Conservation (phyloP, 2,329 filamentous ascomycete species). For the Boeremia lycopersici region DNA sequence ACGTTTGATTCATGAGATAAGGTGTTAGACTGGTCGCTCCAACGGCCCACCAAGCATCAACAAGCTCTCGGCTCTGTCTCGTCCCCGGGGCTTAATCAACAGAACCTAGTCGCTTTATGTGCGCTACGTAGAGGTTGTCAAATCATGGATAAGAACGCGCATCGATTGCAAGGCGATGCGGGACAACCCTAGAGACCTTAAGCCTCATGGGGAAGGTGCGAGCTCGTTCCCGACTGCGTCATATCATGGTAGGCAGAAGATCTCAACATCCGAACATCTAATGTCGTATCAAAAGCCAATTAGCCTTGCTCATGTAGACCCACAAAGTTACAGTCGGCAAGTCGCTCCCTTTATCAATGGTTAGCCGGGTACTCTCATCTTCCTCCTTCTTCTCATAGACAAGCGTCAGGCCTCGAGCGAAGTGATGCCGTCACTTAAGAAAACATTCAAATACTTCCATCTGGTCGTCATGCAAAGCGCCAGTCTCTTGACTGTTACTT, state of each 20-base stretch:
- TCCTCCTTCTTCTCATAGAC: conserved; percentile 26
- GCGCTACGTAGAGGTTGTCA: neutral
- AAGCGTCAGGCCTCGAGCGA: conserved; percentile 18
- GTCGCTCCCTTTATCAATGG: neutral
- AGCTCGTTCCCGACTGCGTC: neutral
- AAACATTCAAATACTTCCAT: conserved; percentile 27
- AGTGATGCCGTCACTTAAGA: conserved; percentile 17
- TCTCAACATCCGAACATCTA: neutral
- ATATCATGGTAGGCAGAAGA: conserved; percentile 5
- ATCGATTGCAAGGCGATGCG: neutral
- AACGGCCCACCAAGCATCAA: neutral
- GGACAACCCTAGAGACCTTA: neutral
- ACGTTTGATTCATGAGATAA: no score
- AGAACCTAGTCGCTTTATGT: neutral
- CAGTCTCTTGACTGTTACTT: conserved; percentile 8
- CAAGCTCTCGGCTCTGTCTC: conserved; percentile 9
- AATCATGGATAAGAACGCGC: conserved; percentile 1
- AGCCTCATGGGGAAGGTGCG: conserved; percentile 13
- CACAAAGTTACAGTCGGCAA: neutral
- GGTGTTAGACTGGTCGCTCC: neutral
- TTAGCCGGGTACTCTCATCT: neutral
- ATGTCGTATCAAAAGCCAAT: conserved; percentile 5
- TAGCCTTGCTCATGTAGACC: neutral
- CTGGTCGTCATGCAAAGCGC: neutral
- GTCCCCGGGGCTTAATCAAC: conserved; percentile 8